phyloP scores from a whole-genome alignment of 129 eudicot genomes.

The Logfia minima region DNA sequence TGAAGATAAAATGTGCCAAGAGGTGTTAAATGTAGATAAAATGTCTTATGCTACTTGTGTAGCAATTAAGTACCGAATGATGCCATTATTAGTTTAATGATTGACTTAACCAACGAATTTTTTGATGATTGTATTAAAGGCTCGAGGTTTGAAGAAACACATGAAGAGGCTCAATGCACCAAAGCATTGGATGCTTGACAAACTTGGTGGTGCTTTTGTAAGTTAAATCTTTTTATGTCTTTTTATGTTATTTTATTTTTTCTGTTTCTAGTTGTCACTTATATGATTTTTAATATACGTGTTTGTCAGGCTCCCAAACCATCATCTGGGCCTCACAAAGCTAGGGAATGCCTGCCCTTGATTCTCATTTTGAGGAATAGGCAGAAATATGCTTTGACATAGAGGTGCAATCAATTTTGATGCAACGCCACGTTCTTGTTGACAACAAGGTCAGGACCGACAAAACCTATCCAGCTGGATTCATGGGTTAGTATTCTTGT shows the following conservation, averaged over 20 bases:
- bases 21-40: not conserved
- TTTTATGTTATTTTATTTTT: not conserved
- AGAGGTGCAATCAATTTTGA: slow-evolving; percentile 55
- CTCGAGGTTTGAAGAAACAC: slow-evolving; percentile 62
- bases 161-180: slow-evolving; percentile 78
- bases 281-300: not conserved
- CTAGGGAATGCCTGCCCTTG: slow-evolving; percentile 58
- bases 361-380: slow-evolving; percentile 52
- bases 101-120: not conserved
- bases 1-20: no score
- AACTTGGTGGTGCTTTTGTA: slow-evolving; percentile 68
- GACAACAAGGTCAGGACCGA: slow-evolving; percentile 64
- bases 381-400: slow-evolving; percentile 54
- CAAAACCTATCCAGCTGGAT: slow-evolving; percentile 64
- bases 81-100: not conserved
- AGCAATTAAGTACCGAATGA: not conserved
- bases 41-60: not conserved
- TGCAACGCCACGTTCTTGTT: slow-evolving; percentile 62
- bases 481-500: slow-evolving; percentile 44
- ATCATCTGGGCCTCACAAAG: slow-evolving; percentile 63
- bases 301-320: slow-evolving; percentile 56
- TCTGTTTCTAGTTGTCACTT: not conserved
- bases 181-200: slow-evolving; percentile 67
- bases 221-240: not conserved
- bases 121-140: slow-evolving; percentile 22